Conservation (phyloP, 2,329 filamentous ascomycete species). For the Rhinocladiella similis region DNA sequence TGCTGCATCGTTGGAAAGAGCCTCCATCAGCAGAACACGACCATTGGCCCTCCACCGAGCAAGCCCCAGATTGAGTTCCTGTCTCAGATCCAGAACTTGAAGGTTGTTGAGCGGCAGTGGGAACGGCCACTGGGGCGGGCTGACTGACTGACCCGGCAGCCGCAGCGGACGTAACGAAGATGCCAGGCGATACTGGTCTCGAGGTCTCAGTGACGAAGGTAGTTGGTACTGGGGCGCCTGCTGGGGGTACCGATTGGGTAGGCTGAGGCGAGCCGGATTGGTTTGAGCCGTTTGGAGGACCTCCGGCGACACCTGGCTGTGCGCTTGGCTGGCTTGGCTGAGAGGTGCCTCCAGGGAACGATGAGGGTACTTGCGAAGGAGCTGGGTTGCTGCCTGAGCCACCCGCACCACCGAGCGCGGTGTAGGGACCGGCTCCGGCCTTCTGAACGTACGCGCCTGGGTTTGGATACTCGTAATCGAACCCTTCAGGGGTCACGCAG, state of each 20-base stretch:
- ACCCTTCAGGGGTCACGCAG: slow-evolving; percentile 56
- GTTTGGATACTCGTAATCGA: slow-evolving; percentile 67
- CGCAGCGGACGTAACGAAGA: too few relatives aligned
- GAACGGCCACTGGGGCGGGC: slow-evolving; percentile 22
- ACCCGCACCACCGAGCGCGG: slow-evolving; percentile 23
- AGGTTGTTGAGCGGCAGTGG: slow-evolving; percentile 27
- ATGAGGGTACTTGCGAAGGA: slow-evolving; percentile 13
- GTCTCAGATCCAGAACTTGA: background rate
- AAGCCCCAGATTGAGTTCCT: slow-evolving; percentile 44
- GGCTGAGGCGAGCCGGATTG: slow-evolving; percentile 2
- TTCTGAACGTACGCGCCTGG: slow-evolving; percentile 60
- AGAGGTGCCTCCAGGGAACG: background rate
- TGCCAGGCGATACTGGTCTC: background rate
- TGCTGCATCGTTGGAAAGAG: slow-evolving; percentile 64
- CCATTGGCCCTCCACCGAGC: slow-evolving; percentile 57
- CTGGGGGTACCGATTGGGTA: slow-evolving; percentile 1
- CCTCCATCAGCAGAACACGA: slow-evolving; percentile 56
- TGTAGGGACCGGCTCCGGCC: slow-evolving; percentile 24
- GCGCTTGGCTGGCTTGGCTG: background rate
- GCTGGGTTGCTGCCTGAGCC: slow-evolving; percentile 26
- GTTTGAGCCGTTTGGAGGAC: slow-evolving; percentile 7
- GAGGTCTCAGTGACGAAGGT: background rate
- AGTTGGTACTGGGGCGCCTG: slow-evolving; percentile 1
- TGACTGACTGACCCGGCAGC: background rate
- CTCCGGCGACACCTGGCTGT: slow-evolving; percentile 3